These are phyloP conservation scores for Phylloporus arenicola DNA, from an alignment of 768 basidiomycete species.

Conservation along the genomic window DNA sequence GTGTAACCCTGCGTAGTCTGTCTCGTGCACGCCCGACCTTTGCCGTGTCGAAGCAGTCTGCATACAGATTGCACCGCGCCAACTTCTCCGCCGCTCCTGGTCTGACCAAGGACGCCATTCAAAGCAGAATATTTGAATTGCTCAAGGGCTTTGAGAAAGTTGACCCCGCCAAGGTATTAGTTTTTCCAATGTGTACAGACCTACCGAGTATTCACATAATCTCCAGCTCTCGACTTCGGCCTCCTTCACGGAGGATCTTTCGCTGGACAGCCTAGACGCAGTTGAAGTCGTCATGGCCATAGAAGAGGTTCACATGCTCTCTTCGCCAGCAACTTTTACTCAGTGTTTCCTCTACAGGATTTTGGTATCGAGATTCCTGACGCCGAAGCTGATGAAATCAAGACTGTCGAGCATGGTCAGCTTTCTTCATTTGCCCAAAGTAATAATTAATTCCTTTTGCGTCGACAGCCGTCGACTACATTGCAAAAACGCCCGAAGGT, in stretches of 20 bases:
- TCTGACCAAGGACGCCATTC: constrained; percentile 20
- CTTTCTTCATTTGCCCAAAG: neutral
- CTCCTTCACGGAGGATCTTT: constrained; percentile 53
- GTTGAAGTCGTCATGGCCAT: constrained; percentile 99
- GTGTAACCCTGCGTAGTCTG: constrained; percentile 29
- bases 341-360: constrained; percentile 49
- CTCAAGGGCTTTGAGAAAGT: constrained; percentile 31
- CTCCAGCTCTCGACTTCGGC: constrained; percentile 56
- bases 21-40: constrained; percentile 26
- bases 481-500: constrained; percentile 91
- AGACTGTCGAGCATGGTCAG: constrained; percentile 85
- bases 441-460: constrained; percentile 7
- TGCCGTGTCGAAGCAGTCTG: constrained; percentile 25
- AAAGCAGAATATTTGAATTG: constrained; percentile 23
- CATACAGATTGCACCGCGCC: constrained; percentile 27
- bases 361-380: constrained; percentile 98
- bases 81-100: constrained; percentile 27
- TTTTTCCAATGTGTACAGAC: too few species aligned
- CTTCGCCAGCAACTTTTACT: constrained; percentile 2
- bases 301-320: constrained; percentile 61
- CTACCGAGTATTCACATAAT: constrained; percentile 20
- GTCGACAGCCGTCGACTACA: constrained; percentile 82
- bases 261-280: constrained; percentile 85
- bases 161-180: constrained; percentile 24
- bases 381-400: constrained; percentile 91